phyloP scores from a whole-genome alignment of 202 grass and related monocot species.

The Eragrostis tef region DNA sequence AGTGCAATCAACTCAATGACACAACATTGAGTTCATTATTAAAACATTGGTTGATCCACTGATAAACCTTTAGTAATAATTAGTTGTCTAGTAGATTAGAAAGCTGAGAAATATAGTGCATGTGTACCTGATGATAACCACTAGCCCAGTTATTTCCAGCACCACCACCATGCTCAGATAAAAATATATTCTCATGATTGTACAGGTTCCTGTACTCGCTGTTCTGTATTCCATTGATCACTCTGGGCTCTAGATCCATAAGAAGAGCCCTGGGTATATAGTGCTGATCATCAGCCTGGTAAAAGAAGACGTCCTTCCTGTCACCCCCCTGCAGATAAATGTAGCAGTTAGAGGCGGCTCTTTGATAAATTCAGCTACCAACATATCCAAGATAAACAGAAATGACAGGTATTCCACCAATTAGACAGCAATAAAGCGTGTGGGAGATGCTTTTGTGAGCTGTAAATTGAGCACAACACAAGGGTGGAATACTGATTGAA shows the following conservation, averaged over 20 bases:
- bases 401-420: neutral
- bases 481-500: neutral
- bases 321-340: conserved; percentile 78
- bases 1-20: neutral
- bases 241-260: conserved; percentile 94
- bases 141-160: conserved; percentile 99
- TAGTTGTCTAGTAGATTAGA: neutral
- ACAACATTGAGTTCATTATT: neutral
- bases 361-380: conserved; percentile 18
- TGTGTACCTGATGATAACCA: conserved; percentile 87
- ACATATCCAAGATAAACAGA: conserved; percentile 15
- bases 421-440: neutral
- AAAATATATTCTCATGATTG: conserved; percentile 97
- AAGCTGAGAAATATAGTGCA: neutral
- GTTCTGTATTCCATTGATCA: conserved; percentile 96
- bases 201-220: conserved; percentile 97
- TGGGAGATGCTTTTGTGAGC: neutral
- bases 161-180: conserved; percentile 97
- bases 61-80: neutral
- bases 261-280: conserved; percentile 96
- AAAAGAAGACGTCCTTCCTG: conserved; percentile 99
- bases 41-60: neutral
- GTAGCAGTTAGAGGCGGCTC: neutral
- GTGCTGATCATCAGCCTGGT: conserved; percentile 98
- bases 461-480: neutral